These are phyloP conservation scores for Aspergillus candidus DNA, from an alignment of 2,329 filamentous ascomycete genomes.

Conservation along the genomic window DNA sequence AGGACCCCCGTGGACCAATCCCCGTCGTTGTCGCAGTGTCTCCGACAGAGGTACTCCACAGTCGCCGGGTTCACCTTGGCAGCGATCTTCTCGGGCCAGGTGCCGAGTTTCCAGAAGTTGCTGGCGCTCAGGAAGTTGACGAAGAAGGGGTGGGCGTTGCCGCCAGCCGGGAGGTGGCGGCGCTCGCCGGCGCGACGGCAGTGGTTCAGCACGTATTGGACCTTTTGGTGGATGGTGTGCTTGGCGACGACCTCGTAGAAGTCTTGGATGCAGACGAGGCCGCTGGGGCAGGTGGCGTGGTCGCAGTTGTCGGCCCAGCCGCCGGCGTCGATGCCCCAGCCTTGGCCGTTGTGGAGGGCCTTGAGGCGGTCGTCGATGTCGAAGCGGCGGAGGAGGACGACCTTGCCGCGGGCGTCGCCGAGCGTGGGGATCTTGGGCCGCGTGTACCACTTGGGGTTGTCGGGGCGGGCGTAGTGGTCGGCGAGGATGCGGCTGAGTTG, in stretches of 20 bases:
- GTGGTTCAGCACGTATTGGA: constrained; percentile 65
- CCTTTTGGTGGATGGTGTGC: constrained; percentile 73
- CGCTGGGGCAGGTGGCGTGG: constrained; percentile 63
- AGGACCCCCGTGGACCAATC: constrained; percentile 80
- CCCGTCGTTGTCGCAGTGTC: constrained; percentile 50
- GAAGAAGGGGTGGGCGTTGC: constrained; percentile 60
- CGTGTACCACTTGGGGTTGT: constrained; percentile 65
- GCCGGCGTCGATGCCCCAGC: constrained; percentile 55
- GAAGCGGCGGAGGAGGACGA: constrained; percentile 81
- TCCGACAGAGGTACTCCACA: constrained; percentile 53
- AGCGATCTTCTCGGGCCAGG: constrained; percentile 91
- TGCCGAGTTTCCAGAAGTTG: constrained; percentile 88
- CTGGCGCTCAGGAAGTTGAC: constrained; percentile 87
- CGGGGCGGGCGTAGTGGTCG: constrained; percentile 58
- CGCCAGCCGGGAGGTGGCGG: constrained; percentile 39
- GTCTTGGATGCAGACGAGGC: constrained; percentile 80
- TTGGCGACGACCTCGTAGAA: constrained; percentile 82
- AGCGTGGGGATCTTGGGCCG: constrained; percentile 69
- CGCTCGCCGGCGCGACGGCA: constrained; percentile 62
- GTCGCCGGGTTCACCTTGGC: constrained; percentile 76
- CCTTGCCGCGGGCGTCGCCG: constrained; percentile 71
- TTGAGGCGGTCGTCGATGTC: constrained; percentile 49
- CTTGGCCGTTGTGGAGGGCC: constrained; percentile 42
- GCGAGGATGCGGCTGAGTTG: constrained; percentile 70
- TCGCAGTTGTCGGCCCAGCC: constrained; percentile 85